Conservation (phyloP, 371 early-diverging fungal genomes). For the Chytridiales sp. region DNA sequence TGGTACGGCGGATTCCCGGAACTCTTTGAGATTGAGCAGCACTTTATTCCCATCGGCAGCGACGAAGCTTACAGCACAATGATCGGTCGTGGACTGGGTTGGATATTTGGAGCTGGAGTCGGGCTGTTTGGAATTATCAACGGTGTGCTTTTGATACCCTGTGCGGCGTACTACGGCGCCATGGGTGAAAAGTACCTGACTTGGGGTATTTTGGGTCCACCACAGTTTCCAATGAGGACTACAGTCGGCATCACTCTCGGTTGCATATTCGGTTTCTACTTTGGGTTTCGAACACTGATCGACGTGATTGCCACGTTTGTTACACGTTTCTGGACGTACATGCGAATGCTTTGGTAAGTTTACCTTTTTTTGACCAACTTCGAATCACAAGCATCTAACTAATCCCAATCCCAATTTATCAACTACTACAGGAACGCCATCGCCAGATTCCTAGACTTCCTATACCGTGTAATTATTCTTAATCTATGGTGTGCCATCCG, state of each 20-base stretch:
- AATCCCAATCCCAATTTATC: not conserved
- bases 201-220: constrained; percentile 1
- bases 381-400: not conserved
- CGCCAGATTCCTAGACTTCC: not conserved
- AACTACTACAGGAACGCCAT: constrained; percentile 8
- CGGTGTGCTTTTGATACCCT: not conserved
- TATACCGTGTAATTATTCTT: constrained; percentile 1
- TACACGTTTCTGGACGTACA: constrained; percentile 5
- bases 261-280: constrained; percentile 3
- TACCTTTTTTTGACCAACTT: not conserved
- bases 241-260: not conserved
- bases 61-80: not conserved
- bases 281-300: constrained; percentile 7
- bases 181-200: not conserved
- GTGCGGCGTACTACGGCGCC: constrained; percentile 1
- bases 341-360: constrained; percentile 8
- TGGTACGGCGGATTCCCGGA: constrained; percentile 6
- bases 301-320: constrained; percentile 5
- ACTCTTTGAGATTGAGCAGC: constrained; percentile 4
- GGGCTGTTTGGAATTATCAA: constrained; percentile 6
- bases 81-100: not conserved
- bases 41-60: constrained; percentile 1
- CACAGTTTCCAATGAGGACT: not conserved
- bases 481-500: not conserved
- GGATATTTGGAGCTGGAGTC: not conserved